Percentiles rank a stretch among this genome's conserved stretches.
phyloP scores from a whole-genome alignment of 495 filamentous ascomycete species.

The Neurospora sp. region DNA sequence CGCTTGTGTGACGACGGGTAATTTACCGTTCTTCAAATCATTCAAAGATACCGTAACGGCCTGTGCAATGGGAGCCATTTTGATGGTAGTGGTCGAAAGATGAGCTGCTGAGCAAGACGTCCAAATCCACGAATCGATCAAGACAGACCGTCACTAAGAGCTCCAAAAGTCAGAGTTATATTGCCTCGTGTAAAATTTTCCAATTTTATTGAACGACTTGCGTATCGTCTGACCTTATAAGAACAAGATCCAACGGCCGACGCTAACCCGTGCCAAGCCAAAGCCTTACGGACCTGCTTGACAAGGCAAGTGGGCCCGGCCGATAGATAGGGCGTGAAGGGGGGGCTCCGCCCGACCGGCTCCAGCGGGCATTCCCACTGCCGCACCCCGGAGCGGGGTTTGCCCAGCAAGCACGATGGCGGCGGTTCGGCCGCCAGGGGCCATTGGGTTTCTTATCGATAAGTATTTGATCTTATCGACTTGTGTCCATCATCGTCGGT shows the following conservation, averaged over 20 bases:
- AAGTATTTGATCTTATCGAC: not conserved
- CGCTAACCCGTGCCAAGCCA: not conserved
- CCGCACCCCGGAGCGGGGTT: not conserved
- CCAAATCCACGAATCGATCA: not conserved
- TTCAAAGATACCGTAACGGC: conserved; percentile 43
- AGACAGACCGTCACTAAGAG: not conserved
- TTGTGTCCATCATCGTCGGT: not conserved
- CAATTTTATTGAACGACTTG: not conserved
- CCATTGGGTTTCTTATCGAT: not conserved
- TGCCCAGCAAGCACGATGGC: not conserved
- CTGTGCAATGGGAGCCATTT: conserved; percentile 33
- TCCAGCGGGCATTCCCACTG: not conserved
- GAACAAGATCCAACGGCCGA: not conserved
- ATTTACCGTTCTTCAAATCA: conserved; percentile 41
- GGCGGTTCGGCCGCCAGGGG: not conserved
- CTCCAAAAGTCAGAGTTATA: not conserved
- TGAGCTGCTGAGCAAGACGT: not conserved
- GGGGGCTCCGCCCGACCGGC: not conserved
- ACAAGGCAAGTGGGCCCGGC: not conserved
- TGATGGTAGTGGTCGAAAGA: not conserved
- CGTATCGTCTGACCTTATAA: not conserved
- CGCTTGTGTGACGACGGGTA: not conserved
- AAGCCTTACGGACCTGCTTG: not conserved
- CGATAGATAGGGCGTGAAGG: not conserved
- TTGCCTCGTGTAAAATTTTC: not conserved